These are phyloP conservation scores for Plasmodium gonderi DNA, from an alignment of 169 alveolate genomes.

Conservation along the genomic window DNA sequence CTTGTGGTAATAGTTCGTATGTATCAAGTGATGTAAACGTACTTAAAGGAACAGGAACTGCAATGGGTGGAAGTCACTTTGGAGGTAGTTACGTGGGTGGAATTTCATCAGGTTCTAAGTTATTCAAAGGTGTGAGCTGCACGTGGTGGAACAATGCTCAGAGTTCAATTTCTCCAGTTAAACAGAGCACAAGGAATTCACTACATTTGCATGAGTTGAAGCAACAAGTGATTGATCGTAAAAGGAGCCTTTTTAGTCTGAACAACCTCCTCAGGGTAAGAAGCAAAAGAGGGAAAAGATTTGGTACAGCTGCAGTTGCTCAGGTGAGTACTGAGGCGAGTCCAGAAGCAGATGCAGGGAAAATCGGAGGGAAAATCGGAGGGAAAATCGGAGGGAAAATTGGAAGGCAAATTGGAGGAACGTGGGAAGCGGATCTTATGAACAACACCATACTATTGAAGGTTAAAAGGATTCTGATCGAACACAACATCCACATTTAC, in stretches of 20 bases:
- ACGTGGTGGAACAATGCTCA: too few relatives aligned
- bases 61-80: neutral
- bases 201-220: too few relatives aligned
- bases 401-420: too few relatives aligned
- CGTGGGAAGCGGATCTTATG: neutral
- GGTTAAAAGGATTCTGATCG: slow-evolving; percentile 27
- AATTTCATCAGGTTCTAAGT: neutral
- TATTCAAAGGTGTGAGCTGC: neutral
- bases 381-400: too few relatives aligned
- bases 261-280: slow-evolving; percentile 5
- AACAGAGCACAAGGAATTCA: too few relatives aligned
- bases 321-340: too few relatives aligned
- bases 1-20: neutral
- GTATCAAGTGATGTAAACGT: neutral
- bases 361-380: too few relatives aligned
- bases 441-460: slow-evolving; percentile 11
- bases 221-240: too few relatives aligned
- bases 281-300: neutral
- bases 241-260: neutral
- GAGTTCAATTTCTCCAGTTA: too few relatives aligned
- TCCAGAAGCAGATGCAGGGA: too few relatives aligned
- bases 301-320: too few relatives aligned
- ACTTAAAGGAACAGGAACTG: neutral
- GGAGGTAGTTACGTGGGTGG: neutral
- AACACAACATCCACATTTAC: slow-evolving; percentile 48